Evolutionary conservation across 192 early-diverging fungal genomes (phyloP), one percentile per base, ranked within the genome.

Genomic region (Rhizoclosmatium globosum): DNA sequence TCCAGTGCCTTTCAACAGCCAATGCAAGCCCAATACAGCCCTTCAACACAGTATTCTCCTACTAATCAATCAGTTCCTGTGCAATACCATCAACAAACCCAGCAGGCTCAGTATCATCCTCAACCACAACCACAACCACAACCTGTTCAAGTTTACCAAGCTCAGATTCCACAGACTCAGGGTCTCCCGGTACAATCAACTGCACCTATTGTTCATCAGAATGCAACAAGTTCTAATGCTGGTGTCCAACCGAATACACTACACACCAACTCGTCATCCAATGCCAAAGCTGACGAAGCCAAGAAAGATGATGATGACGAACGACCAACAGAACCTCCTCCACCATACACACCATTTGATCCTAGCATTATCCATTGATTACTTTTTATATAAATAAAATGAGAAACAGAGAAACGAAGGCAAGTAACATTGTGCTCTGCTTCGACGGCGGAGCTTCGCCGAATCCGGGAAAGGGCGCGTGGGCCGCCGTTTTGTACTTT

Each of bases 41-140:
- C 13, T 11, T 57, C n/a, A 11, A 11, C 53, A 0, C 53, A 11
- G 53, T 57, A n/a, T 57, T 17, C 53, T 57, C 53, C 53, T 57
- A 11, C 53, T n/a, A 57, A 38, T 9, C n/a, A 38, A n/a, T 64
- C 61, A 1, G 61, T 21, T n/a, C 7, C 61, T 23, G 21, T 39
- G n/a, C n/a, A 38, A n/a, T 17, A 7, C 21, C 61, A 39, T 17
- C 61, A 7, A 64, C 6, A 64, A 11, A 11, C 53, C 13, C 53
- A 57, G n/a, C 53, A 57, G n/a, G 53, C 38, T 38, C 64, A 13
- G n/a, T 13, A 39, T 21, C 64, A 64, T 13, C 64, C 64, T 13
- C 64, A 68, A 68, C 45, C 19, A 11, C 67, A 42, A 68, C 67
- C 61, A 1, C 61, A 64, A 64, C 50, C 50, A 17, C 50, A 7